Evolutionary conservation across 257 asterid species (phyloP).

Genomic region (Salvia hispanica): DNA sequence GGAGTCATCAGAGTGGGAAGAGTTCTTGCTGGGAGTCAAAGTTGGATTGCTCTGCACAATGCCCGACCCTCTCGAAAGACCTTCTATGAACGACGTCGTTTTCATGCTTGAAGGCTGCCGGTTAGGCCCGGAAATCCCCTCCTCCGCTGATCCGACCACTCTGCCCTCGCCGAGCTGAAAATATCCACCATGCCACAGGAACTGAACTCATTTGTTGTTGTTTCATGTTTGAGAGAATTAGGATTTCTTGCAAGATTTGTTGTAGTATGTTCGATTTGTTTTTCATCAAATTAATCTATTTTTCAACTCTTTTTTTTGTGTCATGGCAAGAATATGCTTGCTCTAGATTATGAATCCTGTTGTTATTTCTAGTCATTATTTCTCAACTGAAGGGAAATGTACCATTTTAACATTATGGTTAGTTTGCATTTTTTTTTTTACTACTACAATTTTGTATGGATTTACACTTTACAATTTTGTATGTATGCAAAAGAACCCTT

Average conservation of each 20-base stretch:
- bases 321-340: background rate
- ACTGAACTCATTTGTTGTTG: slow-evolving; percentile 25
- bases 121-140: slow-evolving; percentile 63
- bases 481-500: background rate
- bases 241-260: background rate
- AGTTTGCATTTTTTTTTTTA: background rate
- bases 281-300: background rate
- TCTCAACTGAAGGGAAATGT: slow-evolving; percentile 6
- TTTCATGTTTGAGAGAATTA: slow-evolving; percentile 33
- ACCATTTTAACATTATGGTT: background rate
- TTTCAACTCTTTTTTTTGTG: background rate
- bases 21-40: slow-evolving; percentile 69
- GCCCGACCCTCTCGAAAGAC: slow-evolving; percentile 71
- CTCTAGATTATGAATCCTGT: background rate
- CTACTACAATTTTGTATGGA: too few relatives aligned
- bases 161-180: slow-evolving; percentile 54
- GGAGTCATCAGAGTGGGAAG: slow-evolving; percentile 86
- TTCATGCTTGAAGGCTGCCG: slow-evolving; percentile 88
- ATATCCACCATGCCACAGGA: too few relatives aligned
- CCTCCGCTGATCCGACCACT: slow-evolving; percentile 74
- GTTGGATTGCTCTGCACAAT: slow-evolving; percentile 78
- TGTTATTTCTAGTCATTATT: background rate
- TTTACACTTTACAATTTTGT: background rate
- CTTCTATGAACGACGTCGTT: slow-evolving; percentile 69
- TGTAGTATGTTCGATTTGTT: slow-evolving; percentile 5